Percentiles rank a stretch among this genome's conserved stretches.
These are phyloP conservation scores for Candida quercuum DNA, from an alignment of 805 yeast species.

Conservation along the genomic window DNA sequence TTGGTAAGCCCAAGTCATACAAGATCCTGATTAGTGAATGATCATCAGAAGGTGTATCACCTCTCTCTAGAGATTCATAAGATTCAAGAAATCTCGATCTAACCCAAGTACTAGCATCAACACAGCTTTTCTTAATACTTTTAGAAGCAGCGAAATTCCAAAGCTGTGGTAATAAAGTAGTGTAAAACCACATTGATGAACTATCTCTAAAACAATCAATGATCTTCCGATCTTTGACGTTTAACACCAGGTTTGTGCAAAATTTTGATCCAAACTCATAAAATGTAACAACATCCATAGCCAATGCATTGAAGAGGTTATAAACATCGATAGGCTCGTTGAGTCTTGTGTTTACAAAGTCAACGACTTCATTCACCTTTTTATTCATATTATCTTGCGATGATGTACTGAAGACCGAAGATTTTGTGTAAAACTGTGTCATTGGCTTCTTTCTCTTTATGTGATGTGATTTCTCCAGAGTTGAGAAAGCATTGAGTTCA, in stretches of 20 bases:
- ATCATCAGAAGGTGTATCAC: constrained; percentile 13
- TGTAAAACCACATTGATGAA: constrained; percentile 61
- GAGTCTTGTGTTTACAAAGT: constrained; percentile 10
- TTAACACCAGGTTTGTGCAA: constrained; percentile 39
- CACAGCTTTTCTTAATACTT: constrained; percentile 32
- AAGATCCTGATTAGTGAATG: constrained; percentile 18
- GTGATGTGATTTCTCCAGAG: constrained; percentile 46
- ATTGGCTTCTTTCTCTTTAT: constrained; percentile 34
- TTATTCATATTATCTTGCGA: constrained; percentile 29
- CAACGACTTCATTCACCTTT: constrained; percentile 26
- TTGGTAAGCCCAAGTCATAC: constrained; percentile 19
- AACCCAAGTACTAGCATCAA: constrained; percentile 41
- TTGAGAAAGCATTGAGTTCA: constrained; percentile 53
- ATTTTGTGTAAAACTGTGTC: constrained; percentile 40
- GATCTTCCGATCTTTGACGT: constrained; percentile 35
- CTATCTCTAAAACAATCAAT: constrained; percentile 42
- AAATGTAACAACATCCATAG: constrained; percentile 63
- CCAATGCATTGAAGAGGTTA: constrained; percentile 58
- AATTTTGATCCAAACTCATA: constrained; percentile 51
- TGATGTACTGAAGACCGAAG: constrained; percentile 27
- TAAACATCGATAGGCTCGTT: constrained; percentile 44
- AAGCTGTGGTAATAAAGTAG: constrained; percentile 51
- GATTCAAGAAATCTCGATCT: constrained; percentile 23
- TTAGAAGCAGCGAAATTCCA: constrained; percentile 44
- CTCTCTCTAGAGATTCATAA: constrained; percentile 14